These are phyloP conservation scores for Suillus occidentalis DNA, from an alignment of 768 basidiomycete genomes.

Conservation along the genomic window DNA sequence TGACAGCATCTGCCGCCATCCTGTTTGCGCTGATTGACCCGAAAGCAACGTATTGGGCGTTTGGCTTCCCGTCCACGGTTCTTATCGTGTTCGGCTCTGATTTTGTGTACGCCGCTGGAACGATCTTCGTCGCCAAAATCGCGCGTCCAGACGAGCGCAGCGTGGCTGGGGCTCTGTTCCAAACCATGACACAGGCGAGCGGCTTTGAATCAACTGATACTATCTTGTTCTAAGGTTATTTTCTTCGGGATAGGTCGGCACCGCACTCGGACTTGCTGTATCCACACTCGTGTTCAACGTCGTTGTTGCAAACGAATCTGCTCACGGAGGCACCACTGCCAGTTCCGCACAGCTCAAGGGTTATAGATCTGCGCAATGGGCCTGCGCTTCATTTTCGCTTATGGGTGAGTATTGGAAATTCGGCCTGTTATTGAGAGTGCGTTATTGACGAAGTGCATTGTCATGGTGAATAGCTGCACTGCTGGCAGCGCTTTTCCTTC, in stretches of 20 bases:
- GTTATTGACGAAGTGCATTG: constrained; percentile 1
- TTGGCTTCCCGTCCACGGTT: constrained; percentile 66
- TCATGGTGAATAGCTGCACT: constrained; percentile 24
- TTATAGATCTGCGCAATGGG: constrained; percentile 69
- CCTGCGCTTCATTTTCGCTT: constrained; percentile 54
- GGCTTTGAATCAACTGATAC: neutral
- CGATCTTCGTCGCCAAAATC: constrained; percentile 66
- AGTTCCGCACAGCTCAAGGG: constrained; percentile 43
- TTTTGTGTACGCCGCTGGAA: constrained; percentile 67
- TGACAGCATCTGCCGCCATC: constrained; percentile 58
- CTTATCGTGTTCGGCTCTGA: constrained; percentile 74
- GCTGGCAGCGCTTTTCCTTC: constrained; percentile 37
- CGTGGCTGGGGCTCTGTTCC: constrained; percentile 73
- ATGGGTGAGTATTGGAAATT: constrained; percentile 41
- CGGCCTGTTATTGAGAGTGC: neutral
- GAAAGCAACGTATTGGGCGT: constrained; percentile 66
- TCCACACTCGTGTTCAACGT: constrained; percentile 70
- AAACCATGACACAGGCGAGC: constrained; percentile 72
- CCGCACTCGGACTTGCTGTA: constrained; percentile 67
- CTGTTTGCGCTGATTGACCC: constrained; percentile 70
- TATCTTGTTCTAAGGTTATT: neutral
- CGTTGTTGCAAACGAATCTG: constrained; percentile 37
- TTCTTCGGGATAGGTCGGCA: constrained; percentile 50
- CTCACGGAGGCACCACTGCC: constrained; percentile 31
- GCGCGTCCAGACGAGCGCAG: constrained; percentile 70